Base-by-base conservation (phyloP, 2,329 filamentous ascomycete species). In the Colletotrichum sp. region DNA sequence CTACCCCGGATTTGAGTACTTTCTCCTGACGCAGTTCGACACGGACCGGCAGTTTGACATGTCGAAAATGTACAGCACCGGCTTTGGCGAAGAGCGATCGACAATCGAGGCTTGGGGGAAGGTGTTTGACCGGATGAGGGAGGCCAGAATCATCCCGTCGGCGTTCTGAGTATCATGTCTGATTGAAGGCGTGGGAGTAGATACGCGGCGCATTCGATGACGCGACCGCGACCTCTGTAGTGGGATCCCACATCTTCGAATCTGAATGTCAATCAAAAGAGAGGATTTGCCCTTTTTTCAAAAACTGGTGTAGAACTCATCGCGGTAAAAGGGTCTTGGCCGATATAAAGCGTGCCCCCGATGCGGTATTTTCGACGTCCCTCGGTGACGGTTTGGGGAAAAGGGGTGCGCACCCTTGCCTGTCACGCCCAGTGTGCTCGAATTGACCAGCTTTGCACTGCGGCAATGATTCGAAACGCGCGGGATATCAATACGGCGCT, bases 1-100 rank as follows among this genome's bases (percentile, higher is more conserved):
- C 13, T 80, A 84, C 30, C 81, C 82, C 18, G 84, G 83, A 0
- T 87, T 86, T 62, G 86, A 87, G 78, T 83, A 86, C 74, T 85
- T 86, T 64, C 80, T 88, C 68, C 81, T 88, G 75, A 84, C 84
- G 12, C 80, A 83, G 69, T 87, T 88, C 75, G 85, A 88, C 77
- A 87, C 86, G 71, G 86, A 88, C 77, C 81, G 87, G 18, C 85
- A 87, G 57, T 85, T 85, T 76, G 86, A 88, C 77, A 86, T 88
- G 84, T 83, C 77, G 13, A 85, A 85, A 80, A 83, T 84, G 79
- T 86, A 87, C 78, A 83, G 81, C 8, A 77, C 78, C 7, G 84
- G 86, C n/a, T 86, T 88, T 78, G 78, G 68, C 3, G 86, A 88
- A 79, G 86, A 88, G 80, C 82, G 84, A 21, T 79, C 77, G n/a